Base-by-base conservation (phyloP, 768 basidiomycete species). In the Lactarius akahatsu region DNA sequence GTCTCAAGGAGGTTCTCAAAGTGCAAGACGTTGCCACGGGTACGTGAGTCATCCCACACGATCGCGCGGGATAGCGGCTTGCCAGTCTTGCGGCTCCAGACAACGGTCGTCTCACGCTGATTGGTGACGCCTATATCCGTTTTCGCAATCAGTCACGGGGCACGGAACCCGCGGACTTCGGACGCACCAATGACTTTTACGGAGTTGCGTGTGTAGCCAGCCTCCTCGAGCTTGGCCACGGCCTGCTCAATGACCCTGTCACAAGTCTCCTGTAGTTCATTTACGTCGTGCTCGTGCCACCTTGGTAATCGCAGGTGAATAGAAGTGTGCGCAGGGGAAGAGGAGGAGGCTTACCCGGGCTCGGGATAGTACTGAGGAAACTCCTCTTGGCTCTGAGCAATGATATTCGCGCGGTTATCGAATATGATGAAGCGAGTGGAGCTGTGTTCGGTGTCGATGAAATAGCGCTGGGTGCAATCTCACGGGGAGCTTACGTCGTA, bases 11-110 rank as follows among this genome's bases (percentile, higher is more conserved):
- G 85, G 59, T 85, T 80, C 75, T 91, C 86, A 70, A 85, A 92
- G 71, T 90, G 86, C n/a, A 87, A 85, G 20, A 98, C 94, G 4
- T 85, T 84, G 70, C 87, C 85, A 72, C 91, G 92, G 63, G 93
- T 98, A 58, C 97, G 86, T n/a, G 88, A 88, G 76, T 99, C 97
- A 67, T 91, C 89, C 97, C 97, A 99, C 13, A 98, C 97, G 72
- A 99, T 91, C 28, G 94, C 92, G 61, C 82, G 86, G 78, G 92
- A 92, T 5, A 97, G 76, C 0, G 95, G 90, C 76, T 91, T 90
- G 52, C 97, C 97, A 0, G 95, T 96, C 73, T 81, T 83, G 67
- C 90, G 85, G 74, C 91, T 92, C 97, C 97, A 98, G 20, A 87
- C 91, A 36, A 98, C 87, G 2, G 95, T 87, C 1, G 97, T 98